phyloP scores from a whole-genome alignment of 805 yeast species.

The Ogataea paradorogensis region DNA sequence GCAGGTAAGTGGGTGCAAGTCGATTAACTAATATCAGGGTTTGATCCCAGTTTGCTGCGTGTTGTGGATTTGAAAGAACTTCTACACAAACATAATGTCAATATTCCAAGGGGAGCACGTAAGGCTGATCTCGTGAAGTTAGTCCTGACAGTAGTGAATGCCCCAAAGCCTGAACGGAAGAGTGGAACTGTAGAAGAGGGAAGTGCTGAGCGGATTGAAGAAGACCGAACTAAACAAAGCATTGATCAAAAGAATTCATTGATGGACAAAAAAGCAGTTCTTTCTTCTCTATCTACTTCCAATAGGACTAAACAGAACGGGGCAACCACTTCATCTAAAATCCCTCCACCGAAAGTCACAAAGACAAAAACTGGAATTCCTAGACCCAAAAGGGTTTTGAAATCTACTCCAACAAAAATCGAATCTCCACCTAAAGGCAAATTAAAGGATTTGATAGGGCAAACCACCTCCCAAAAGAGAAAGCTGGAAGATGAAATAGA shows the following conservation, averaged over 20 bases:
- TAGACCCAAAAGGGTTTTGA: constrained; percentile 3
- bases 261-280: neutral
- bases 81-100: constrained; percentile 53
- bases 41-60: constrained; percentile 58
- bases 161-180: constrained; percentile 4
- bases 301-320: neutral
- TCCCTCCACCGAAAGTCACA: constrained; percentile 1
- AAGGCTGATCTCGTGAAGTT: constrained; percentile 56
- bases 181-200: neutral
- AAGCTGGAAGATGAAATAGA: constrained; percentile 8
- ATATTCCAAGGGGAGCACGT: constrained; percentile 53
- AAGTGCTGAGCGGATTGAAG: neutral
- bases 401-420: neutral
- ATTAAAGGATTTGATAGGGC: constrained; percentile 12
- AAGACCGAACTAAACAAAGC: neutral
- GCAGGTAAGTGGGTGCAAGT: constrained; percentile 1
- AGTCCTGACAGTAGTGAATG: constrained; percentile 4
- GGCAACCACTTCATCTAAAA: neutral
- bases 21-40: constrained; percentile 36
- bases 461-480: constrained; percentile 19
- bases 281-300: neutral
- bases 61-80: constrained; percentile 66
- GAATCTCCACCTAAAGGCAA: constrained; percentile 5
- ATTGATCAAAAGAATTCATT: neutral
- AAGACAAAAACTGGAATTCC: constrained; percentile 6